These are phyloP conservation scores for Xylaria sp. DNA, from an alignment of 2,329 filamentous ascomycete species.

Conservation along the genomic window DNA sequence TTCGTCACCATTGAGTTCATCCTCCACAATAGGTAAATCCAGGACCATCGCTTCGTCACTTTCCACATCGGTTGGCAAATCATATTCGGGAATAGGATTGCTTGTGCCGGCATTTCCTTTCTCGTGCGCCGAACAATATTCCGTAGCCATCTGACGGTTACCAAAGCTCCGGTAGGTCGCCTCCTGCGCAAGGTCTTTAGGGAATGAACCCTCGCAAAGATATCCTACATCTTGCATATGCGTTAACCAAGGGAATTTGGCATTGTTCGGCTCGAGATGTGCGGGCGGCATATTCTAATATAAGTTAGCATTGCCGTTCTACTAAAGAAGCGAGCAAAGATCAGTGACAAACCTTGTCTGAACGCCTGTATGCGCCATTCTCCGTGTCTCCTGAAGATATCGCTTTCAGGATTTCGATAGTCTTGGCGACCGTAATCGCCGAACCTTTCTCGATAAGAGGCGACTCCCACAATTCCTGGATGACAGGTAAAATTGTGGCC, in stretches of 20 bases:
- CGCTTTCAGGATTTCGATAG: slow-evolving; percentile 84
- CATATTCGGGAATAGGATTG: slow-evolving; percentile 73
- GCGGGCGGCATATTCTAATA: slow-evolving; percentile 44
- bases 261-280: slow-evolving; percentile 57
- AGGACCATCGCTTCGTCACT: slow-evolving; percentile 48
- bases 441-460: slow-evolving; percentile 83
- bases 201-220: slow-evolving; percentile 48
- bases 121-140: slow-evolving; percentile 78
- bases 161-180: slow-evolving; percentile 86
- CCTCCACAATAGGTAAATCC: slow-evolving; percentile 44
- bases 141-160: slow-evolving; percentile 65
- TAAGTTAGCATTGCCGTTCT: slow-evolving; percentile 32
- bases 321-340: not conserved
- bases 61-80: slow-evolving; percentile 52
- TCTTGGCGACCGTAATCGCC: slow-evolving; percentile 77
- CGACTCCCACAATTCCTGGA: slow-evolving; percentile 86
- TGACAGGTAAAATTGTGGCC: slow-evolving; percentile 78
- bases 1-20: slow-evolving; percentile 42
- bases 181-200: slow-evolving; percentile 74
- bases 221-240: slow-evolving; percentile 48
- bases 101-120: slow-evolving; percentile 67
- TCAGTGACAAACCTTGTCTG: slow-evolving; percentile 64
- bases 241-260: slow-evolving; percentile 59
- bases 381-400: slow-evolving; percentile 84
- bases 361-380: slow-evolving; percentile 67